Evolutionary conservation across 2,329 filamentous ascomycete genomes (phyloP), one percentile per base, ranked within the genome.

Genomic region (Colletotrichum sansevieriae): DNA sequence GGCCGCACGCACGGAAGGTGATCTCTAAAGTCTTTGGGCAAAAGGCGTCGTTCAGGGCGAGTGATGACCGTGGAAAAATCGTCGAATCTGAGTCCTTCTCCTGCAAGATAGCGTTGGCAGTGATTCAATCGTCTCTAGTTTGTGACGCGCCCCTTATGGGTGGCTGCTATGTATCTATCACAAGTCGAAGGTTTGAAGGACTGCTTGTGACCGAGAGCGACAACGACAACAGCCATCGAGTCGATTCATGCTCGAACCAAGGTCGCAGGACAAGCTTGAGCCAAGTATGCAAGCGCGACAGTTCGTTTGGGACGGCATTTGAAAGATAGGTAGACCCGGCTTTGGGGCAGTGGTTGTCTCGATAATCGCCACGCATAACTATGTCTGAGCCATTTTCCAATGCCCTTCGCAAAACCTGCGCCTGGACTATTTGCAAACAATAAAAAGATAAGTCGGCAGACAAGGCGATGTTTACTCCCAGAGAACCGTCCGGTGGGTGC

Each of bases 331-430:
- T 20, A 52, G 35, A 20, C 51, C 65, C 47, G 29, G 46, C 29
- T 29, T 51, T 33, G 49, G 35, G 29, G 12, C 37, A 8, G 41
- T 18, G 46, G n/a, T 60, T 37, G 54, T 51, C n/a, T 18, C 63
- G 35, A 67, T 68, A 63, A 18, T 70, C 57, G 67, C 63, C 57
- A 70, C 57, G 35, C n/a, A 25, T 29, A 41, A 67, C 44, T 11
- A 15, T 39, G 63, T 46, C 52, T 37, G 52, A 39, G 18, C 56
- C 25, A 37, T 13, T 13, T n/a, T 39, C 3, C 47, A 58, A 41
- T 22, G 35, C 22, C 49, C n/a, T 52, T 22, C 13, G 7, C 11
- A 13, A 33, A 29, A 22, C 33, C 58, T 49, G 37, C 22, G 51
- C 35, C 12, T 20, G 47, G 29, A 51, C 37, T 20, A 18, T 15